Percentiles rank a stretch among this genome's conserved stretches.
phyloP scores from a whole-genome alignment of 768 basidiomycete species.

The Amanita subjunquillea region DNA sequence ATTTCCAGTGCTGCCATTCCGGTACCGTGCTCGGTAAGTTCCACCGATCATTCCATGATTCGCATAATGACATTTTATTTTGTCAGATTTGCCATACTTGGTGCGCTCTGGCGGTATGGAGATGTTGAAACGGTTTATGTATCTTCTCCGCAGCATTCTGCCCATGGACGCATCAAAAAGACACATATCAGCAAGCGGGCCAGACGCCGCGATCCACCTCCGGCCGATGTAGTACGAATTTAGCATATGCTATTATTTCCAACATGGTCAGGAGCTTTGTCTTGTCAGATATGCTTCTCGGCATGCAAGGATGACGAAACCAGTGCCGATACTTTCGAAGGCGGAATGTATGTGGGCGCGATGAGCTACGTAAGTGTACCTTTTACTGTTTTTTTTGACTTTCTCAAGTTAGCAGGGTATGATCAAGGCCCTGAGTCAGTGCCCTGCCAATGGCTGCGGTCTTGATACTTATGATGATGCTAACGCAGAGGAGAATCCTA shows the following conservation, averaged over 20 bases:
- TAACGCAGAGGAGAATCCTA: conserved; percentile 32
- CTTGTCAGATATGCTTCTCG: conserved; percentile 53
- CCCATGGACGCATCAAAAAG: conserved; percentile 43
- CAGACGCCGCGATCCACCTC: conserved; percentile 35
- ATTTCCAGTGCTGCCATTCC: conserved; percentile 39
- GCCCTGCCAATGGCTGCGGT: background rate
- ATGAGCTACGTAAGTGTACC: conserved; percentile 62
- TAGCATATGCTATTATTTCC: background rate
- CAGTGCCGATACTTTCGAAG: conserved; percentile 59
- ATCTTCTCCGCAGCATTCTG: conserved; percentile 35
- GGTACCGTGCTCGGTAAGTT: conserved; percentile 38
- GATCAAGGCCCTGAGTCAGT: conserved; percentile 37
- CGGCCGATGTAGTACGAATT: conserved; percentile 59
- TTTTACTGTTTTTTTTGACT: background rate
- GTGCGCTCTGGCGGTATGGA: conserved; percentile 17
- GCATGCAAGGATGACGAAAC: conserved; percentile 65
- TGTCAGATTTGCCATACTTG: conserved; percentile 37
- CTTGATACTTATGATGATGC: background rate
- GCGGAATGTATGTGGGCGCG: conserved; percentile 61
- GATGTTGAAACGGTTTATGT: background rate
- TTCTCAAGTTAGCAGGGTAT: conserved; percentile 40
- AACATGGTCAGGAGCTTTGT: background rate
- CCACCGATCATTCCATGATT: conserved; percentile 5
- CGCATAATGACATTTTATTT: background rate
- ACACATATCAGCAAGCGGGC: conserved; percentile 24